Conservation (phyloP, 192 early-diverging fungal genomes). For the Mortierella antarctica region DNA sequence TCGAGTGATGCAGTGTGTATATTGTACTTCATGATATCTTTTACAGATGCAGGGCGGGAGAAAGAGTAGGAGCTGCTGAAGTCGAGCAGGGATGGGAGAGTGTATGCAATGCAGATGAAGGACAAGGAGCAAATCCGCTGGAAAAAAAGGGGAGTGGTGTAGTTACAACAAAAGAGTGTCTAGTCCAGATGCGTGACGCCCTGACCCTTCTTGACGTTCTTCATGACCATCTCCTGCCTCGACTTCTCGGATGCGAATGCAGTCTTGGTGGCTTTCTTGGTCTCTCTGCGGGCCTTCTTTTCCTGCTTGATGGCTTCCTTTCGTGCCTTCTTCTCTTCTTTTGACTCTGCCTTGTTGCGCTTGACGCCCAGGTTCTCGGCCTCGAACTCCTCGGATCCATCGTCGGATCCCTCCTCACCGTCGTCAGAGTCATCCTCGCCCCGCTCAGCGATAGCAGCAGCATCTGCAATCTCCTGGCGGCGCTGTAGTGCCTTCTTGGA, state of each 20-base stretch:
- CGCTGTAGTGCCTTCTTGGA: constrained; percentile 48
- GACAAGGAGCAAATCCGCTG: background rate
- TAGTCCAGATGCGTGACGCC: constrained; percentile 61
- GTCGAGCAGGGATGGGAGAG: background rate
- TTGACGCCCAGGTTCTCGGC: constrained; percentile 75
- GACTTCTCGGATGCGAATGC: constrained; percentile 78
- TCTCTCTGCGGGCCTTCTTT: constrained; percentile 73
- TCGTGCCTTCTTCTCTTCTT: constrained; percentile 92
- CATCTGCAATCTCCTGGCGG: constrained; percentile 28
- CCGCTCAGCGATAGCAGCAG: constrained; percentile 43
- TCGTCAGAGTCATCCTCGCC: constrained; percentile 47
- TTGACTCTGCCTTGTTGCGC: constrained; percentile 84
- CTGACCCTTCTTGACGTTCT: constrained; percentile 62
- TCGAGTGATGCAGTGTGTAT: no score
- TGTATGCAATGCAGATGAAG: background rate
- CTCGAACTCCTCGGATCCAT: constrained; percentile 47
- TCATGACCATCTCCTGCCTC: constrained; percentile 68
- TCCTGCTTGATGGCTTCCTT: constrained; percentile 89
- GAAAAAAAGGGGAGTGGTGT: background rate
- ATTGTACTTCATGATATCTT: background rate
- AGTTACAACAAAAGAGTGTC: background rate
- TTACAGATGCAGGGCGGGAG: background rate
- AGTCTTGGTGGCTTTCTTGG: constrained; percentile 85
- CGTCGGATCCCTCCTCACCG: constrained; percentile 48
- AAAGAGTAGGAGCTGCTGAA: background rate